These are phyloP conservation scores for Maudiozyma saulgeensis DNA, from an alignment of 805 yeast genomes.

Conservation along the genomic window DNA sequence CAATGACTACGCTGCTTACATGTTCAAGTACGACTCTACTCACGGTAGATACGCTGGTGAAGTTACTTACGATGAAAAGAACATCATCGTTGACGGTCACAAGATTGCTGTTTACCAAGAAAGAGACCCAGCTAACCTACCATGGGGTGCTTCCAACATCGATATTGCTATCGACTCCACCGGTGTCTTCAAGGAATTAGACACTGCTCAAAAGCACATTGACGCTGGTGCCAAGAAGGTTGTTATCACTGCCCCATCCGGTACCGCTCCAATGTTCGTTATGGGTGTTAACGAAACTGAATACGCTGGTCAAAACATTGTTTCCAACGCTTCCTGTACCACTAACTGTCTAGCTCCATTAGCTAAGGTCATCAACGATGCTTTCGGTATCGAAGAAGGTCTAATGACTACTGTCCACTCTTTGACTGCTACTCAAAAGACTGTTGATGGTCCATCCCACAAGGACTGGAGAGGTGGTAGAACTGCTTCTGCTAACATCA, in stretches of 20 bases:
- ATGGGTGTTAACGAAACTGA: slow-evolving; percentile 59
- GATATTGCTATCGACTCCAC: slow-evolving; percentile 64
- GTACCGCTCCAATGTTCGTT: slow-evolving; percentile 67
- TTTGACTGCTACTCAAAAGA: slow-evolving; percentile 63
- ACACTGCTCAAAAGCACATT: slow-evolving; percentile 59
- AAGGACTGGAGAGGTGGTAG: slow-evolving; percentile 79
- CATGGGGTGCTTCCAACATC: slow-evolving; percentile 57
- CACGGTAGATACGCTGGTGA: slow-evolving; percentile 57
- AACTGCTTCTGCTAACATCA: slow-evolving; percentile 67
- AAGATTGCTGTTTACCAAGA: slow-evolving; percentile 46
- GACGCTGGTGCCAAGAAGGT: slow-evolving; percentile 71
- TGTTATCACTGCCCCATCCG: slow-evolving; percentile 62
- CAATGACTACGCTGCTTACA: slow-evolving; percentile 61
- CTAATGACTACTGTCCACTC: slow-evolving; percentile 70
- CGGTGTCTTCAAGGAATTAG: slow-evolving; percentile 60
- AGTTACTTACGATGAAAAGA: slow-evolving; percentile 43
- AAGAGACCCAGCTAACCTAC: slow-evolving; percentile 58
- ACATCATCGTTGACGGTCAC: slow-evolving; percentile 46
- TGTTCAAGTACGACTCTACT: slow-evolving; percentile 68
- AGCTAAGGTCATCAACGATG: slow-evolving; percentile 59
- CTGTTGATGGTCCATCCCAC: slow-evolving; percentile 70
- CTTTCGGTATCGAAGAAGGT: slow-evolving; percentile 62
- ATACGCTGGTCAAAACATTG: slow-evolving; percentile 49
- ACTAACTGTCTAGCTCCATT: slow-evolving; percentile 69
- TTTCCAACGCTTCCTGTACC: slow-evolving; percentile 67